phyloP scores from a whole-genome alignment of 345 rosid species.

The Excoecaria agallocha region DNA sequence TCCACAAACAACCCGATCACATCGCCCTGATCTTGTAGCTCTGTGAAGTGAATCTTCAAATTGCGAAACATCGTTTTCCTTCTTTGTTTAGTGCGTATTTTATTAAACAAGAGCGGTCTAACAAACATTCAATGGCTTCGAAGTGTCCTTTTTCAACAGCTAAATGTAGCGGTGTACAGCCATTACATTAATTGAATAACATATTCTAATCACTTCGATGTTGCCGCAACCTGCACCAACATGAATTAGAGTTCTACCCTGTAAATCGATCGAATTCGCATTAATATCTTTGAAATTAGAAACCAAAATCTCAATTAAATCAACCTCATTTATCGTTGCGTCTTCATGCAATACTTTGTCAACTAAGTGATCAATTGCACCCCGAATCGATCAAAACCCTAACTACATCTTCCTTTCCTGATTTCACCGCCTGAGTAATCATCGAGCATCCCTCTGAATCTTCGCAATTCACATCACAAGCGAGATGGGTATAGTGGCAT shows the following conservation, averaged over 20 bases:
- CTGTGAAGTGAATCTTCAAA: slow-evolving; percentile 44
- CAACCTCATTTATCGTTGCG: slow-evolving; percentile 45
- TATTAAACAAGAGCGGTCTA: slow-evolving; percentile 27
- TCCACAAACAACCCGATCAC: no score
- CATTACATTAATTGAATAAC: slow-evolving; percentile 27
- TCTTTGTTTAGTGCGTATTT: slow-evolving; percentile 41
- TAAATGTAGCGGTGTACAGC: slow-evolving; percentile 56
- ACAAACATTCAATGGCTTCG: slow-evolving; percentile 34
- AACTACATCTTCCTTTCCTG: slow-evolving; percentile 37
- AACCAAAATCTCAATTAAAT: slow-evolving; percentile 37
- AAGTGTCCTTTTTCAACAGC: slow-evolving; percentile 51
- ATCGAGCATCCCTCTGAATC: slow-evolving; percentile 43
- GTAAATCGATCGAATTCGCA: slow-evolving; percentile 31
- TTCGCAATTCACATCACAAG: slow-evolving; percentile 40
- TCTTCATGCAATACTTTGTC: slow-evolving; percentile 50
- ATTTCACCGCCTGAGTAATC: slow-evolving; percentile 42
- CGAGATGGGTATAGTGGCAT: slow-evolving; percentile 51
- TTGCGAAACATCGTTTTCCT: slow-evolving; percentile 45
- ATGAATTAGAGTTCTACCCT: slow-evolving; percentile 53
- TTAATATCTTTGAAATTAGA: slow-evolving; percentile 30
- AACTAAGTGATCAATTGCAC: slow-evolving; percentile 22
- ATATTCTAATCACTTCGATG: slow-evolving; percentile 37
- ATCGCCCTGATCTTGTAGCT: slow-evolving; percentile 47
- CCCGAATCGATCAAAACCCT: slow-evolving; percentile 41
- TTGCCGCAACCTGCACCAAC: slow-evolving; percentile 45